A percentile compares a stretch with the other conserved stretches of the same genome.
phyloP scores from a whole-genome alignment of 2,329 filamentous ascomycete genomes.

The Parastagonospora nodorum region DNA sequence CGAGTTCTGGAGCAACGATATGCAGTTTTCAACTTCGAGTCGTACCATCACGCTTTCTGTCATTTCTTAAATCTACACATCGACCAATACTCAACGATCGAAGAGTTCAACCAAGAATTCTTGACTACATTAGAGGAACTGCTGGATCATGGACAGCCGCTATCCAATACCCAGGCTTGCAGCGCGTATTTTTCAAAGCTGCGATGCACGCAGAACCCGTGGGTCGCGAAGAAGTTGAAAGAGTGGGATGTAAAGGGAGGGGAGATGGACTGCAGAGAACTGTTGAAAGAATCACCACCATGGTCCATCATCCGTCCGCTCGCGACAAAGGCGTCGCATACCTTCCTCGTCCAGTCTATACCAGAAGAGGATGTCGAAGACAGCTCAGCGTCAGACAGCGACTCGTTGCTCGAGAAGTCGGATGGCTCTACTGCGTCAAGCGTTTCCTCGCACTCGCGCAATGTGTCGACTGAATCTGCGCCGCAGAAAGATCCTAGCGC shows the following conservation, averaged over 20 bases:
- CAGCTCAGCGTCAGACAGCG: constrained; percentile 23
- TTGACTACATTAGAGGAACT: constrained; percentile 38
- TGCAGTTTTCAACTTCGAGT: constrained; percentile 35
- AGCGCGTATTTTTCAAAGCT: constrained; percentile 47
- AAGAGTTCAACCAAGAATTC: constrained; percentile 44
- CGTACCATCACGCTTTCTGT: constrained; percentile 45
- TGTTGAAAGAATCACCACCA: constrained; percentile 39
- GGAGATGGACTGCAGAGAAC: constrained; percentile 26
- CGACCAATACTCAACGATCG: constrained; percentile 37
- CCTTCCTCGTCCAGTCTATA: constrained; percentile 23
- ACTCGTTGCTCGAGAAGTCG: constrained; percentile 18
- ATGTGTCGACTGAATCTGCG: constrained; percentile 21
- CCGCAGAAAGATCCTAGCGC: constrained; percentile 26
- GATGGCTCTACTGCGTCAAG: constrained; percentile 22
- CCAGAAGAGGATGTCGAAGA: constrained; percentile 27
- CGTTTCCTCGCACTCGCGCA: constrained; percentile 24
- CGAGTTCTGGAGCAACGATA: constrained; percentile 37
- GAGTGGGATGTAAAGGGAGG: constrained; percentile 33
- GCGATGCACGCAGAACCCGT: constrained; percentile 44
- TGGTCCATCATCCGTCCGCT: constrained; percentile 40
- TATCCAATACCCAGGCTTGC: constrained; percentile 42
- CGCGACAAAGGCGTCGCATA: constrained; percentile 20
- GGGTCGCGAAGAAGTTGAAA: constrained; percentile 41
- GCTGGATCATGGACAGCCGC: constrained; percentile 39
- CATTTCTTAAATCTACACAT: constrained; percentile 46